Percentiles rank a stretch among this genome's conserved stretches.
Evolutionary conservation across 768 basidiomycete genomes (phyloP).

Genomic region (Antrodiella citrinella): DNA sequence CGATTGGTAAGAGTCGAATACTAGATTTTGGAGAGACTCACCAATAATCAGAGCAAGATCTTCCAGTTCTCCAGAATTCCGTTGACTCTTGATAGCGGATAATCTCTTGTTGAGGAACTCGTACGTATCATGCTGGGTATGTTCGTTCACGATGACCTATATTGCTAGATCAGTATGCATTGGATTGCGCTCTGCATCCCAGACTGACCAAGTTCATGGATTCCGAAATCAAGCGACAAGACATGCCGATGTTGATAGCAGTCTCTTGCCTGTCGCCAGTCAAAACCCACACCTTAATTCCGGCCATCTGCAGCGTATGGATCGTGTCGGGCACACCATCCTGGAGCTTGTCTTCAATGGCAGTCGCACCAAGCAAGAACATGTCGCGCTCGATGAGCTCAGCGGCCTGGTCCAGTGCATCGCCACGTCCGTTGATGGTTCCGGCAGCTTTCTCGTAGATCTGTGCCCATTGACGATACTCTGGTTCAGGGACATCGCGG

Average conservation of each 20-base stretch:
- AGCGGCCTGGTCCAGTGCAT: constrained; percentile 89
- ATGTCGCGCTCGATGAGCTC: constrained; percentile 95
- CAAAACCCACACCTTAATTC: constrained; percentile 98
- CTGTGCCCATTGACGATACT: constrained; percentile 81
- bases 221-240: constrained; percentile 93
- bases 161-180: too few species aligned
- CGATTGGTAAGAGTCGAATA: neutral
- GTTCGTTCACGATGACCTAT: constrained; percentile 95
- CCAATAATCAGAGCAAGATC: constrained; percentile 94
- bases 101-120: constrained; percentile 86
- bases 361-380: constrained; percentile 89
- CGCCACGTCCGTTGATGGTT: constrained; percentile 92
- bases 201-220: constrained; percentile 93
- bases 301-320: constrained; percentile 95
- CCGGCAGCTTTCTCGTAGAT: constrained; percentile 90
- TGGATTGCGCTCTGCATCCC: too few species aligned
- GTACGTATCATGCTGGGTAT: constrained; percentile 68
- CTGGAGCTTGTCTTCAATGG: constrained; percentile 97
- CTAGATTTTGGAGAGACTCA: constrained; percentile 26
- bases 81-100: constrained; percentile 87
- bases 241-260: constrained; percentile 98
- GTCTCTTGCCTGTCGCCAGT: constrained; percentile 99
- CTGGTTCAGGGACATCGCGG: constrained; percentile 84
- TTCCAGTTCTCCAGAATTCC: constrained; percentile 79
- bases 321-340: constrained; percentile 98